Conservation (phyloP, 192 early-diverging fungal species). For the Linnemannia schmuckeri region DNA sequence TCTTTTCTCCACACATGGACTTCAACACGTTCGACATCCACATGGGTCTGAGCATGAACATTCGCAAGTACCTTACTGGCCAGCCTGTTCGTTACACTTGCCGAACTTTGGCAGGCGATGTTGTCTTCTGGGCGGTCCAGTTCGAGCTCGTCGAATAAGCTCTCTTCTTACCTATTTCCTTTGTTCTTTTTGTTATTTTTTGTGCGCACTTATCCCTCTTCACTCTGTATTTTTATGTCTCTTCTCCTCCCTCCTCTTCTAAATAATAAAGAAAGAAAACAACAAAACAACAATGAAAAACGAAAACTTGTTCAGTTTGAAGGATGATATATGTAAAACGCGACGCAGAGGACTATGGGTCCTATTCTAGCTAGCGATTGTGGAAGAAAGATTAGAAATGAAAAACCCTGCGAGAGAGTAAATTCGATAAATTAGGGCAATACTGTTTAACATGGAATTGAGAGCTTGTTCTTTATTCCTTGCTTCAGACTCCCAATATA, state of each 20-base stretch:
- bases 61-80: slow-evolving; percentile 37
- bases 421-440: not conserved
- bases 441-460: not conserved
- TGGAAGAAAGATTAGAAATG: slow-evolving; percentile 1
- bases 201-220: not conserved
- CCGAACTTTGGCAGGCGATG: slow-evolving; percentile 30
- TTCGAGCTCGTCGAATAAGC: slow-evolving; percentile 48
- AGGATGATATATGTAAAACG: not conserved
- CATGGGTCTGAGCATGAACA: slow-evolving; percentile 45
- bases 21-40: slow-evolving; percentile 53
- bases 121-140: slow-evolving; percentile 46
- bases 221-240: not conserved
- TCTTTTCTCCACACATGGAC: slow-evolving; percentile 53
- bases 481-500: no score
- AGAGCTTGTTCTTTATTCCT: not conserved
- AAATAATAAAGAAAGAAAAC: not conserved
- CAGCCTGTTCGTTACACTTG: slow-evolving; percentile 59
- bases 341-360: not conserved
- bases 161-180: not conserved
- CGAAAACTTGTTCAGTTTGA: no score
- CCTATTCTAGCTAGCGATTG: not conserved
- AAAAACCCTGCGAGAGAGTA: not conserved
- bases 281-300: not conserved
- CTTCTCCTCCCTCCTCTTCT: not conserved
- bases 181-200: not conserved